Conservation (phyloP, 345 rosid species). For the Dovyalis caffra region DNA sequence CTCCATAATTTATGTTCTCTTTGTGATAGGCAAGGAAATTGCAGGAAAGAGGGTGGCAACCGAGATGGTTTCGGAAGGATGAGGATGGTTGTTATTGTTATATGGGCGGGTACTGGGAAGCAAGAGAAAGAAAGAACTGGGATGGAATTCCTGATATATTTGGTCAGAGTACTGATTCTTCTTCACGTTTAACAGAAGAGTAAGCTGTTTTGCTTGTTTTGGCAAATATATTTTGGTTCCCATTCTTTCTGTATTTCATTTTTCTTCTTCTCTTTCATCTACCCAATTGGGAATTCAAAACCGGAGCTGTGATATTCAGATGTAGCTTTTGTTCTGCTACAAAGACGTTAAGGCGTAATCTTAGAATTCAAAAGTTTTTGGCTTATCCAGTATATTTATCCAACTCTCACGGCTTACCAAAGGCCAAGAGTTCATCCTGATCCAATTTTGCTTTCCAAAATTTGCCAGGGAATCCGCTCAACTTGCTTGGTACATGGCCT, state of each 20-base stretch:
- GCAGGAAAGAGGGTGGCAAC: conserved; percentile 99
- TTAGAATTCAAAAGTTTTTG: background rate
- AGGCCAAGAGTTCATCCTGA: too few species aligned
- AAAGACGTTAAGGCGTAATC: background rate
- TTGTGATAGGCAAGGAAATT: conserved; percentile 79
- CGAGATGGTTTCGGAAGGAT: conserved; percentile 83
- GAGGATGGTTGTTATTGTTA: conserved; percentile 88
- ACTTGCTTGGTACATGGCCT: too few species aligned
- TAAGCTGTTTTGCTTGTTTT: conserved; percentile 14
- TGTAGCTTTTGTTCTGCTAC: background rate
- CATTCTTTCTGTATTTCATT: background rate
- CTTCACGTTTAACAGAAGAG: conserved; percentile 35
- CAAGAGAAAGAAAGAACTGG: conserved; percentile 73
- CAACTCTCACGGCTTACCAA: too few species aligned
- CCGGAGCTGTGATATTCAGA: background rate
- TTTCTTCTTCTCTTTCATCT: background rate
- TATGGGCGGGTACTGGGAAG: conserved; percentile 91
- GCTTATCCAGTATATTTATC: background rate
- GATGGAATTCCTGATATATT: conserved; percentile 68
- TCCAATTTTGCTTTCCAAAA: too few species aligned
- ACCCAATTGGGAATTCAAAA: background rate
- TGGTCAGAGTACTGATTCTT: conserved; percentile 49
- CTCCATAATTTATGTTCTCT: conserved; percentile 1
- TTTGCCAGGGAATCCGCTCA: too few species aligned
- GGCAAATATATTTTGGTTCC: background rate